A percentile compares a stretch with the other conserved stretches of the same genome.
Conservation (phyloP, 306 rosid genomes). For the Trifolium dubium region DNA sequence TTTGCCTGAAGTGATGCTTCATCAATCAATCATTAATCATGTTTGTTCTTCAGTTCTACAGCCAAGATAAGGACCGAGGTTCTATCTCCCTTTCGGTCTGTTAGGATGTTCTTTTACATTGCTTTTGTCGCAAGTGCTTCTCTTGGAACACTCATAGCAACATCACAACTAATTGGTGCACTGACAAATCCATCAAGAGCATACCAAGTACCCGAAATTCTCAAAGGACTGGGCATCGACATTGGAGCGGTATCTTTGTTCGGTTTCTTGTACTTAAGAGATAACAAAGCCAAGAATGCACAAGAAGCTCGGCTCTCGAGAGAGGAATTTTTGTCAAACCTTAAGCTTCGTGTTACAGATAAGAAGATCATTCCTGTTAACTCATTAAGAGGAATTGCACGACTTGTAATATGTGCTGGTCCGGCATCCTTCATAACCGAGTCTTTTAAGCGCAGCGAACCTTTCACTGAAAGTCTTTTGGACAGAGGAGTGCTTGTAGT, state of each 20-base stretch:
- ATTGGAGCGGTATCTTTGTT: conserved; percentile 79
- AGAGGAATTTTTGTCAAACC: conserved; percentile 84
- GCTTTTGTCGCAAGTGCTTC: conserved; percentile 77
- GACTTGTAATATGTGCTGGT: conserved; percentile 91
- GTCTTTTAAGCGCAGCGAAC: conserved; percentile 73
- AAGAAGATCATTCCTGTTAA: conserved; percentile 67
- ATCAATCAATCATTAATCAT: conserved; percentile 53
- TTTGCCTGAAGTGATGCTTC: conserved; percentile 53
- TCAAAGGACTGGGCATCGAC: conserved; percentile 78
- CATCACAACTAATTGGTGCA: conserved; percentile 72
- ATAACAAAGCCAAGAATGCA: conserved; percentile 77
- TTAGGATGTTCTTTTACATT: conserved; percentile 85
- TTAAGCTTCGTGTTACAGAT: conserved; percentile 78
- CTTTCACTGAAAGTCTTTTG: conserved; percentile 74
- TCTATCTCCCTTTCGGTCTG: conserved; percentile 80
- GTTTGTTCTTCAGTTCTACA: conserved; percentile 72
- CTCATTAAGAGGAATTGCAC: conserved; percentile 80
- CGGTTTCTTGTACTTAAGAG: conserved; percentile 74
- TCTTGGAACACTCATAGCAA: conserved; percentile 77
- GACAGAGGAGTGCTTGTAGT: conserved; percentile 93
- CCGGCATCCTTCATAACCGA: conserved; percentile 68
- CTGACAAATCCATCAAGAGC: conserved; percentile 74
- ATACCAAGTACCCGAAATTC: conserved; percentile 57
- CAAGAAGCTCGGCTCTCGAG: conserved; percentile 80
- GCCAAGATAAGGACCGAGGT: conserved; percentile 87